Base-by-base conservation (phyloP, 73 alveolate species). In the Paramecium sonneborni region DNA sequence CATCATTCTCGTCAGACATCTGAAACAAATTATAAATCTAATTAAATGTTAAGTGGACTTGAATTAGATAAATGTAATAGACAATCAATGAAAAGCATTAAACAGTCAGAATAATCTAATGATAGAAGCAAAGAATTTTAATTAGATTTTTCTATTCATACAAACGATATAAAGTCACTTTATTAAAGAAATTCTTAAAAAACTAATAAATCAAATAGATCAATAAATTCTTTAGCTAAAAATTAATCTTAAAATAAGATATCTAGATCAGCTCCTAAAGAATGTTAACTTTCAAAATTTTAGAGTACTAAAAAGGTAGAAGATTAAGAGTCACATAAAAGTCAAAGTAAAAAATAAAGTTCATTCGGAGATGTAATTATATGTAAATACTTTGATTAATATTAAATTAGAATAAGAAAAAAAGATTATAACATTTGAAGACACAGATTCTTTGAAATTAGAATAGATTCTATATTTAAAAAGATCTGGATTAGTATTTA, bases 21-120 rank as follows among this genome's bases (percentile, higher is more conserved):
- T 10, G 86, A 72, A 34, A 72, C 86, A n/a, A 72, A 72, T 72
- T 72, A 72, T 38, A 72, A 37, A 35, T 72, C 86, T 14, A 72
- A 35, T 21, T 41, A 72, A 72, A 72, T 72, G 67, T 20, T 72
- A 35, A 35, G 58, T 35, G 86, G 86, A n/a, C 57, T 72, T 2
- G 86, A 72, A 37, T 32, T 72, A 0, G 57, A 72, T 72, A 72
- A 37, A 30, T 30, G 84, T 3, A 62, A 62, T 26, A 62, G 84
- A 15, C 20, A 34, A 34, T 72, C 86, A 9, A 72, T 72, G 55
- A 72, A 72, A 38, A 72, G 86, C 18, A 72, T 72, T 5, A 72
- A 72, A 72, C 26, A 62, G 9, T 26, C 52, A 11, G 84, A 62
- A 30, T 10, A 34, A 28, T 72, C 86, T 28, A 32, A 38, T 38